Percentiles rank a stretch among this genome's conserved stretches.
Evolutionary conservation across 2,329 filamentous ascomycete species (phyloP).

Genomic region (Scedosporium boydii): DNA sequence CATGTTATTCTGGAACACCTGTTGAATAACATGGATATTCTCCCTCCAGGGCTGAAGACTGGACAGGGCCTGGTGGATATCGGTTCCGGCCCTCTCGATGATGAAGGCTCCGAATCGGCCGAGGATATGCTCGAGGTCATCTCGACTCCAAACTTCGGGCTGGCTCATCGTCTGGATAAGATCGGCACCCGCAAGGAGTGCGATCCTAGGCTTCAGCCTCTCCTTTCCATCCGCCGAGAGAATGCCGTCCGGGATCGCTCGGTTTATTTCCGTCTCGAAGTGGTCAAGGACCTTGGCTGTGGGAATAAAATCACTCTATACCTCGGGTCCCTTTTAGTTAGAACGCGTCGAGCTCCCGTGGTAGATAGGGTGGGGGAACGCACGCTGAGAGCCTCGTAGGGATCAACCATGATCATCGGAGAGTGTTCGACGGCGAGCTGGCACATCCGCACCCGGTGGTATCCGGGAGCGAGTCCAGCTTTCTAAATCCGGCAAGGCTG

Average conservation of each 20-base stretch:
- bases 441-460: slow-evolving; percentile 58
- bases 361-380: not conserved
- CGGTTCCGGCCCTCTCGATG: slow-evolving; percentile 79
- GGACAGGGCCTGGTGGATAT: slow-evolving; percentile 80
- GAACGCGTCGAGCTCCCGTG: not conserved
- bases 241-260: slow-evolving; percentile 63
- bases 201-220: slow-evolving; percentile 57
- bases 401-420: slow-evolving; percentile 77
- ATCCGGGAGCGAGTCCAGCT: slow-evolving; percentile 21
- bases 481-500: not conserved
- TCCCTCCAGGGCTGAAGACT: slow-evolving; percentile 72
- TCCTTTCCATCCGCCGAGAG: slow-evolving; percentile 56
- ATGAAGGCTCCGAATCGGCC: slow-evolving; percentile 76
- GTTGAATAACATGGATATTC: slow-evolving; percentile 80
- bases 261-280: slow-evolving; percentile 82
- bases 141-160: slow-evolving; percentile 69
- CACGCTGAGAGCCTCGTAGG: slow-evolving; percentile 58
- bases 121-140: slow-evolving; percentile 82
- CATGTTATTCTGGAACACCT: slow-evolving; percentile 74
- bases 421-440: slow-evolving; percentile 67
- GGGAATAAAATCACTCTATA: slow-evolving; percentile 74
- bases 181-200: slow-evolving; percentile 72
- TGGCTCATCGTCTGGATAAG: slow-evolving; percentile 65
- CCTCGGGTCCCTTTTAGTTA: slow-evolving; percentile 11
- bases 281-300: slow-evolving; percentile 87